Evolutionary conservation across 2,329 filamentous ascomycete genomes (phyloP), one percentile per base, ranked within the genome.

Genomic region (Hypocreales sp.): DNA sequence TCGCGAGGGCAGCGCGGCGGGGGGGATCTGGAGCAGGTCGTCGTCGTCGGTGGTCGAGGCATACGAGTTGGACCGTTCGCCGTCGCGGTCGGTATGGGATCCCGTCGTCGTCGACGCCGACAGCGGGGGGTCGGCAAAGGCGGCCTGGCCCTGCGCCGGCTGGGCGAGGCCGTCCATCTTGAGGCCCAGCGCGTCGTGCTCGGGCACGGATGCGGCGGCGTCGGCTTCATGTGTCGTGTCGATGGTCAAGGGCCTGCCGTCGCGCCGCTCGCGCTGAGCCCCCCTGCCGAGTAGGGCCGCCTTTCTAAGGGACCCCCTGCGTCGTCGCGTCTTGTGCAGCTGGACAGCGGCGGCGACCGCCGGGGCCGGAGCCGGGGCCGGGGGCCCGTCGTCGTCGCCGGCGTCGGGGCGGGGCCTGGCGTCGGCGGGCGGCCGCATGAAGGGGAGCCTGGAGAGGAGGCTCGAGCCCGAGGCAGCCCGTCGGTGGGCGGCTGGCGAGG

Each of bases 301-400:
- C 53, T 93, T 93, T 33, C 86, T 70, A 47, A 94, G 60, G 8
- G 86, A 93, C 4, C 83, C 84, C 46, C 79, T 80, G 33, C 86
- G 71, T 41, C 75, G 74, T 30, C 83, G 67, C 51, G 40, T 64
- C 57, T 51, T 64, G 47, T 50, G 61, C 44, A 52, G 60, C 42
- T 56, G 56, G 25, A 42, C 39, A 20, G 45, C 39, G 31, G 38
- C 47, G 25, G 38, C 42, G 31, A 44, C 47, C n/a, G n/a, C n/a
- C n/a, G n/a, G n/a, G 31, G 41, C 38, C 31, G 40, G 44, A 24
- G 24, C 36, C 24, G 35, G 42, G 25, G 34, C 27, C 22, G 29
- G 12, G 12, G 28, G 20, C 12, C 23, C 22, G 8, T 34, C 31
- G 40, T 39, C 53, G 35, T 53, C 53, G 40, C 56, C 43, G 36